A percentile compares a stretch with the other conserved stretches of the same genome.
Conservation (phyloP, 257 asterid genomes). For the Solanum pimpinellifolium region DNA sequence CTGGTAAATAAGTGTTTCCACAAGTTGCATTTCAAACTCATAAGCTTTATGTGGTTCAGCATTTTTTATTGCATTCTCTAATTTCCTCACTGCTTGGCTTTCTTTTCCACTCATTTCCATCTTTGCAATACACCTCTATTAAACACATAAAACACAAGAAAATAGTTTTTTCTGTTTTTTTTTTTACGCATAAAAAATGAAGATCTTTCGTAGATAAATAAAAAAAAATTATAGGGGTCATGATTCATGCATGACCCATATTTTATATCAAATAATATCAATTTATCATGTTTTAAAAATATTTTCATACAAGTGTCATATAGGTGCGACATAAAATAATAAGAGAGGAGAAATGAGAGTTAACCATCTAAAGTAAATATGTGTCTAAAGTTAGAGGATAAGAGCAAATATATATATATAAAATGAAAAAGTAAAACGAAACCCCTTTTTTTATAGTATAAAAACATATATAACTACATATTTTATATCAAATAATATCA, state of each 20-base stretch:
- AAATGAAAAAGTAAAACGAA: too few relatives aligned
- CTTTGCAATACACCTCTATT: neutral
- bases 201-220: too few relatives aligned
- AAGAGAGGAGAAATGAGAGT: neutral
- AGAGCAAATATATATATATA: too few relatives aligned
- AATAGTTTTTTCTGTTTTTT: too few relatives aligned
- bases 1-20: neutral
- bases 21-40: neutral
- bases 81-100: neutral
- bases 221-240: too few relatives aligned
- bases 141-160: too few relatives aligned
- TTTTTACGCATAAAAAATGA: too few relatives aligned
- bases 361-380: too few relatives aligned
- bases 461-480: too few relatives aligned
- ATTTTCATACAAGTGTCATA: neutral
- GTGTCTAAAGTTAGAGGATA: too few relatives aligned
- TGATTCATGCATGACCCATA: neutral
- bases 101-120: slow-evolving; percentile 6
- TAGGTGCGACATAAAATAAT: too few relatives aligned
- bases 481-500: neutral
- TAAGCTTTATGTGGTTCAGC: neutral
- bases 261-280: neutral
- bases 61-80: neutral
- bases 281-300: neutral
- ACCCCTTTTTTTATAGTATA: neutral